Base-by-base conservation (phyloP, 2,329 filamentous ascomycete species). In the Phyllosticta citrichinensis region DNA sequence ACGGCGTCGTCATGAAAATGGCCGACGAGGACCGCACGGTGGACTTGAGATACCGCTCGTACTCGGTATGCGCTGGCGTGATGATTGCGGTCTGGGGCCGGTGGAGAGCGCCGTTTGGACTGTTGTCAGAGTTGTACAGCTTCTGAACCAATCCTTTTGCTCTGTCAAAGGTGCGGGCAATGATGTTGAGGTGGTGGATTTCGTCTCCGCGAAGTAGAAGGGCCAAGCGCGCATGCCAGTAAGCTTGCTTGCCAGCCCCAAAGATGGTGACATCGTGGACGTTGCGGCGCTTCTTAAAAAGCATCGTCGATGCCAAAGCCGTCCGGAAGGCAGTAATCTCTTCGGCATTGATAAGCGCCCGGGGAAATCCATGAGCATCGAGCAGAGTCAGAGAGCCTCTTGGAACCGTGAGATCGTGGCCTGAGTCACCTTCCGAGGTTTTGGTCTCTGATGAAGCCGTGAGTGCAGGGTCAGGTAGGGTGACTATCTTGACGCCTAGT, bases 151-250 rank as follows among this genome's bases (percentile, higher is more conserved):
- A 74, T 2, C 73, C 69, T 14, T 79, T 76, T 0, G 83, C 84
- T 53, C 78, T 80, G 9, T 84, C 80, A 59, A 89, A 89, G 58
- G 80, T 79, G 35, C 89, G 86, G 69, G 92, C 95, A 70, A 96
- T 86, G 68, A 97, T 87, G 74, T 93, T 87, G 55, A 97, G 82
- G 62, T 87, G 84, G 67, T 87, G 86, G 66, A 96, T 87, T 20
- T 90, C 89, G 54, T 76, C 69, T 0, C 80, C 79, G 1, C 82
- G 87, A 56, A 94, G 80, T 64, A 93, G 80, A 11, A 97, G 80
- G 0, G 92, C 87, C 4, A 97, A 81, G 0, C 91, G 87, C 52
- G 96, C 84, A 71, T 97, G 93, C 92, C 92, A 97, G 77, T 93
- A 96, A 12, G 93, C 93, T 76, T 97, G 92, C 66, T 87, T 85